Percentiles rank a stretch among this genome's conserved stretches.
These are phyloP conservation scores for Amanita muscaria DNA, from an alignment of 768 basidiomycete species.

Conservation along the genomic window DNA sequence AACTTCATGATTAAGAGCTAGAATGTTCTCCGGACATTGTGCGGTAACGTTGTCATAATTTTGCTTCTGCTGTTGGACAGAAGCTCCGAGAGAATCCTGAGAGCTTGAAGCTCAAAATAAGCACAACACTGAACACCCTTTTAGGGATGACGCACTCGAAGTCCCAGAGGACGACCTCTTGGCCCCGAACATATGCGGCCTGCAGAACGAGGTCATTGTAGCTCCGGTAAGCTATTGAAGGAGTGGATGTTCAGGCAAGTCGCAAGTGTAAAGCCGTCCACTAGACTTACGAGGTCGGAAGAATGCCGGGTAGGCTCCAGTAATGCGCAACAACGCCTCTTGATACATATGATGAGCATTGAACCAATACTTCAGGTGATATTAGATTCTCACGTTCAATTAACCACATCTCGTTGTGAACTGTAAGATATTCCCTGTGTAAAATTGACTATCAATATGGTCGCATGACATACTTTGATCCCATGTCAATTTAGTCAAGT, in stretches of 20 bases:
- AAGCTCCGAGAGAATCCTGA: slow-evolving; percentile 28
- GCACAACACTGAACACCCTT: too few relatives aligned
- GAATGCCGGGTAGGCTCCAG: slow-evolving; percentile 26
- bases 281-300: slow-evolving; percentile 26
- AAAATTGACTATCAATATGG: background rate
- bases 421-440: too few relatives aligned
- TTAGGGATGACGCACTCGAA: slow-evolving; percentile 21
- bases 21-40: slow-evolving; percentile 24
- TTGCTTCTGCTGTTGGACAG: slow-evolving; percentile 23
- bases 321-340: slow-evolving; percentile 23
- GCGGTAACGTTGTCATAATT: slow-evolving; percentile 21
- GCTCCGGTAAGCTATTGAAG: slow-evolving; percentile 29
- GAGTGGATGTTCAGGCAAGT: too few relatives aligned
- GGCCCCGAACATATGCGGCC: slow-evolving; percentile 25
- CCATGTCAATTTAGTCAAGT: slow-evolving; percentile 26
- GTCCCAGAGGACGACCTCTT: slow-evolving; percentile 32
- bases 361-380: background rate
- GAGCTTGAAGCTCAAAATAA: slow-evolving; percentile 18
- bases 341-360: background rate
- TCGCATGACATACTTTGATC: slow-evolving; percentile 19
- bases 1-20: slow-evolving; percentile 36
- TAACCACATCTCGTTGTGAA: slow-evolving; percentile 18
- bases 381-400: slow-evolving; percentile 11
- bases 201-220: slow-evolving; percentile 39
- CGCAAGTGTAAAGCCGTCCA: background rate